Conservation (phyloP, 2,329 filamentous ascomycete genomes). For the Aspergillus viridinutans region DNA sequence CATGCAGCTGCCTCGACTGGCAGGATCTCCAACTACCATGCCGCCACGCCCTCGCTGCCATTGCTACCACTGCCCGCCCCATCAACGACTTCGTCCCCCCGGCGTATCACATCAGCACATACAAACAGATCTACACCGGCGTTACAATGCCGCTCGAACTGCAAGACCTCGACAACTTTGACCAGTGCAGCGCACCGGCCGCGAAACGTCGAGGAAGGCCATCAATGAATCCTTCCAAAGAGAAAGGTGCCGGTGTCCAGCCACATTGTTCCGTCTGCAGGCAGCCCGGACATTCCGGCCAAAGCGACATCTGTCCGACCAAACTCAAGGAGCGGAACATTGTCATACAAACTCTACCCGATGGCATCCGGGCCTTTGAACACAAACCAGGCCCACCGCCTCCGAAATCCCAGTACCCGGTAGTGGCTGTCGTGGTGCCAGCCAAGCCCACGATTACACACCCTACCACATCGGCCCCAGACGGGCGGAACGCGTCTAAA, state of each 20-base stretch:
- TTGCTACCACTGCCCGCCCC: not conserved
- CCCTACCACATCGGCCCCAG: not conserved
- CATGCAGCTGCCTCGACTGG: not conserved
- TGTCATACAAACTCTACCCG: not conserved
- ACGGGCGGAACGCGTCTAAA: not conserved
- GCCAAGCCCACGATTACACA: not conserved
- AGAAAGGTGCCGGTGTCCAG: not conserved
- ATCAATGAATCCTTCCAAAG: not conserved
- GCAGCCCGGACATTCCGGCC: not conserved
- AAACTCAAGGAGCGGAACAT: not conserved
- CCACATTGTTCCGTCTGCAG: not conserved
- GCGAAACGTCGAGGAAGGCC: not conserved
- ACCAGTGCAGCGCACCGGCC: not conserved
- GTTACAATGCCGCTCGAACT: not conserved
- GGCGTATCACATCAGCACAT: not conserved
- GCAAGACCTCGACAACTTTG: not conserved
- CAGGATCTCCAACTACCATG: not conserved
- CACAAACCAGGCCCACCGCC: not conserved
- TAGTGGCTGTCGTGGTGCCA: not conserved
- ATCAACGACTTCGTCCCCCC: not conserved
- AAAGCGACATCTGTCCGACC: not conserved
- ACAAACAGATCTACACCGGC: not conserved
- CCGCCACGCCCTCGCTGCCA: not conserved
- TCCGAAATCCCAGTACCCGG: not conserved
- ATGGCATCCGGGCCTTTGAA: not conserved